phyloP scores from a whole-genome alignment of 1,284 basidiomycete species.

The Inonotus obliquus region DNA sequence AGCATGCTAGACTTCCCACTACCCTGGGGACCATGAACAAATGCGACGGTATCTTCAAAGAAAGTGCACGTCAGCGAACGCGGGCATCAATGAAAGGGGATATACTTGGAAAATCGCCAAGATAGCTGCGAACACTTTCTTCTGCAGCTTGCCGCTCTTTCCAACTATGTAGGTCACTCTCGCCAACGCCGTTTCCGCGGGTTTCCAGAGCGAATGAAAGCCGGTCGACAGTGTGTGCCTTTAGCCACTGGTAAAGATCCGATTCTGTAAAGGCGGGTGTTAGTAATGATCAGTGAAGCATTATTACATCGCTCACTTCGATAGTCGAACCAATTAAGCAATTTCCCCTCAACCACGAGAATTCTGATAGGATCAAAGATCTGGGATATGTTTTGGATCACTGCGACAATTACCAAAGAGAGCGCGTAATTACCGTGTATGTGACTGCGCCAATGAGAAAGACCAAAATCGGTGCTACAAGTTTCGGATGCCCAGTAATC shows the following conservation, averaged over 20 bases:
- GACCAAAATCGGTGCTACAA: conserved; percentile 80
- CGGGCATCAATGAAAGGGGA: conserved; percentile 1
- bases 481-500: conserved; percentile 81
- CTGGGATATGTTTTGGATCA: conserved; percentile 31
- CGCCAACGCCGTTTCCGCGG: background rate
- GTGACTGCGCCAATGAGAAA: conserved; percentile 87
- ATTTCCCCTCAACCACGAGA: conserved; percentile 79
- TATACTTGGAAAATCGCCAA: conserved; percentile 70
- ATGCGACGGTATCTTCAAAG: conserved; percentile 57
- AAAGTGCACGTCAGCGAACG: background rate
- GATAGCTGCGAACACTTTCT: conserved; percentile 60
- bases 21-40: conserved; percentile 89
- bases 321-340: conserved; percentile 81
- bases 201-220: conserved; percentile 32
- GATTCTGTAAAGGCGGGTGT: conserved; percentile 40
- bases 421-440: conserved; percentile 64
- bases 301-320: conserved; percentile 41
- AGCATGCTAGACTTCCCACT: conserved; percentile 84
- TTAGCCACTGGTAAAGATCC: conserved; percentile 63
- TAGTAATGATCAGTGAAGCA: background rate
- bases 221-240: conserved; percentile 48
- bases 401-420: conserved; percentile 16
- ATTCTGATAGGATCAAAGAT: conserved; percentile 90
- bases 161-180: conserved; percentile 46
- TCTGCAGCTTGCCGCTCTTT: conserved; percentile 80